Percentiles rank a stretch among this genome's conserved stretches.
These are phyloP conservation scores for Codiaeum variegatum DNA, from an alignment of 441 rosid species.

Conservation along the genomic window DNA sequence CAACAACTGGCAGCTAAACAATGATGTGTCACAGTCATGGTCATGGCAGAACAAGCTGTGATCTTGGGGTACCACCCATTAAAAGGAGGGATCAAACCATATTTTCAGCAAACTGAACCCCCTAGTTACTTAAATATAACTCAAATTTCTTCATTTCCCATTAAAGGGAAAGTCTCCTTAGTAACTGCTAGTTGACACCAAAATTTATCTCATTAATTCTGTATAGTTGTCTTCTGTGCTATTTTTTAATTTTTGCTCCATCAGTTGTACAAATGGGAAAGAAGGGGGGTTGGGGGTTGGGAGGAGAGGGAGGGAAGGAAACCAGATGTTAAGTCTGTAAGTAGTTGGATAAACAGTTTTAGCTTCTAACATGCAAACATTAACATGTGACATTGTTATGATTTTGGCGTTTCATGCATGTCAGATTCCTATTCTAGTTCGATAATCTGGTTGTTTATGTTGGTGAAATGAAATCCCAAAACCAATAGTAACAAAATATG, in stretches of 20 bases:
- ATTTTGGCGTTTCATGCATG: too few species aligned
- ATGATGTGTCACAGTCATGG: slow-evolving; percentile 17
- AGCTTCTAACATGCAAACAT: not conserved
- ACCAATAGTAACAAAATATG: too few species aligned
- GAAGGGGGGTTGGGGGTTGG: too few species aligned
- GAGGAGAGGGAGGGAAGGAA: not conserved
- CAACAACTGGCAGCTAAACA: slow-evolving; percentile 24
- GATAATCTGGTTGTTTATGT: too few species aligned
- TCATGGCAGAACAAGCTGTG: slow-evolving; percentile 15
- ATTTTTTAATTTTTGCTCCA: not conserved
- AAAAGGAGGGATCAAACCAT: slow-evolving; percentile 22
- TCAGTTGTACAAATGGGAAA: slow-evolving; percentile 2
- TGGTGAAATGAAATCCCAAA: too few species aligned
- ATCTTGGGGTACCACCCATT: slow-evolving; percentile 13
- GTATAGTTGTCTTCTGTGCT: slow-evolving; percentile 19
- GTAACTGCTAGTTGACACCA: slow-evolving; percentile 12
- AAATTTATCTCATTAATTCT: slow-evolving; percentile 19
- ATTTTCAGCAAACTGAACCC: slow-evolving; percentile 12
- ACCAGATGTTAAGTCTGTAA: not conserved
- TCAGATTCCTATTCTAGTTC: too few species aligned
- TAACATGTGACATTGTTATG: not conserved
- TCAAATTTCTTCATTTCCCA: slow-evolving; percentile 18
- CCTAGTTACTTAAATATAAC: slow-evolving; percentile 10
- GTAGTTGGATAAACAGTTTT: not conserved
- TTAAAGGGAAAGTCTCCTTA: slow-evolving; percentile 16